These are phyloP conservation scores for Dittrichia graveolens DNA, from an alignment of 129 eudicot species.

Conservation along the genomic window DNA sequence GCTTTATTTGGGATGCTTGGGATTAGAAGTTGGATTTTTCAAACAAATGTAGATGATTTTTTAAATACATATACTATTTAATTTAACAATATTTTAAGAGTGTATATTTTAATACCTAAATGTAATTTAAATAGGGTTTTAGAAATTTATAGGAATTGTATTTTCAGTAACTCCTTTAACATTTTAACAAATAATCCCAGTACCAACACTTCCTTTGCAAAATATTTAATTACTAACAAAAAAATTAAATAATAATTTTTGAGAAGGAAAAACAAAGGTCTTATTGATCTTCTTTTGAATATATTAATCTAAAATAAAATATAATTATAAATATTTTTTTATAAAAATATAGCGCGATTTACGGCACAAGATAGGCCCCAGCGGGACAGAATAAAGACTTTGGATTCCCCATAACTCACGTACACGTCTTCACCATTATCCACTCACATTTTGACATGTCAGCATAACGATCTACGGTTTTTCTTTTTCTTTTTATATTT, in stretches of 20 bases:
- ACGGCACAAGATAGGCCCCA: constrained; percentile 35
- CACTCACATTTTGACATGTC: constrained; percentile 27
- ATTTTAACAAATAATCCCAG: no score
- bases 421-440: constrained; percentile 32
- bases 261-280: neutral
- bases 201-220: no score
- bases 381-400: constrained; percentile 33
- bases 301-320: neutral
- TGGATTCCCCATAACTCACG: constrained; percentile 41
- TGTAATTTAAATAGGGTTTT: no score
- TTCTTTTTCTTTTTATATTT: constrained; percentile 4
- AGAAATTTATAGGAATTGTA: no score
- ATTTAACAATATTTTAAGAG: no score
- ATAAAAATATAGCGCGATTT: constrained; percentile 24
- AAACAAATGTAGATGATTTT: no score
- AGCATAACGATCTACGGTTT: constrained; percentile 34
- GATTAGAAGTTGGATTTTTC: no score
- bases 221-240: no score
- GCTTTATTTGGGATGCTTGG: no score
- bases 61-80: no score
- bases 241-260: neutral
- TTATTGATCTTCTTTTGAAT: neutral
- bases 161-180: no score
- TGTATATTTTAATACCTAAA: no score
- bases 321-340: constrained; percentile 2